Evolutionary conservation across 169 alveolate genomes (phyloP).

Genomic region (Condylostoma magnum): DNA sequence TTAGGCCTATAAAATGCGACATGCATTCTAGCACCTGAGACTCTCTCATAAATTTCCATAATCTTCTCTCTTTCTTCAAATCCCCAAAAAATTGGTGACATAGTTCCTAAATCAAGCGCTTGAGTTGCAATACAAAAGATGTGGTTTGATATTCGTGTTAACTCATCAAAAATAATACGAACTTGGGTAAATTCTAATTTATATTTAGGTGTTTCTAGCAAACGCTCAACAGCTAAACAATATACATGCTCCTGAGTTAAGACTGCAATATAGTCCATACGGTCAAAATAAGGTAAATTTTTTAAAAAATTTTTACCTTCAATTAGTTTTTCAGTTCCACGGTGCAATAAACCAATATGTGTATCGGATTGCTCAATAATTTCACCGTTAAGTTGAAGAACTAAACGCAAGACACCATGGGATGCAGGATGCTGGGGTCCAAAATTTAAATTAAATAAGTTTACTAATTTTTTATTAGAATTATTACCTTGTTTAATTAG

Average conservation of each 20-base stretch:
- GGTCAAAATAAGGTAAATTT: slow-evolving; percentile 43
- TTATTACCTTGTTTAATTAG: background rate
- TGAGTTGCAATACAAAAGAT: slow-evolving; percentile 38
- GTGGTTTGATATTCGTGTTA: slow-evolving; percentile 40
- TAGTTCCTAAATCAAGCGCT: slow-evolving; percentile 41
- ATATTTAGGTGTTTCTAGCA: slow-evolving; percentile 18
- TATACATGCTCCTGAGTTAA: slow-evolving; percentile 42
- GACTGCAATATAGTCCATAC: slow-evolving; percentile 36
- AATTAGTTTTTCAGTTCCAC: slow-evolving; percentile 46
- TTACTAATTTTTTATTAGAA: background rate
- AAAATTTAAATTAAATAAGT: slow-evolving; percentile 33
- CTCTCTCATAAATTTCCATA: slow-evolving; percentile 54
- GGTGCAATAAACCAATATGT: slow-evolving; percentile 43
- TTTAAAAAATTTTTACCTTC: slow-evolving; percentile 29
- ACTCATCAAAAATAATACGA: slow-evolving; percentile 38
- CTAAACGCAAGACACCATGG: slow-evolving; percentile 41
- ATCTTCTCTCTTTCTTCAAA: slow-evolving; percentile 47
- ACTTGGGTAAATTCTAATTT: slow-evolving; percentile 26
- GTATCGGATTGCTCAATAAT: slow-evolving; percentile 39
- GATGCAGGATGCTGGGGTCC: slow-evolving; percentile 57
- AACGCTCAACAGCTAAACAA: slow-evolving; percentile 37
- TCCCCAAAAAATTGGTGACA: slow-evolving; percentile 42
- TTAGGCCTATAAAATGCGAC: slow-evolving; percentile 52
- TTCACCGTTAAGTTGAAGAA: slow-evolving; percentile 39
- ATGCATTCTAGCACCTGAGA: slow-evolving; percentile 58